phyloP scores from a whole-genome alignment of 257 asterid genomes.

The Linaria vulgaris region DNA sequence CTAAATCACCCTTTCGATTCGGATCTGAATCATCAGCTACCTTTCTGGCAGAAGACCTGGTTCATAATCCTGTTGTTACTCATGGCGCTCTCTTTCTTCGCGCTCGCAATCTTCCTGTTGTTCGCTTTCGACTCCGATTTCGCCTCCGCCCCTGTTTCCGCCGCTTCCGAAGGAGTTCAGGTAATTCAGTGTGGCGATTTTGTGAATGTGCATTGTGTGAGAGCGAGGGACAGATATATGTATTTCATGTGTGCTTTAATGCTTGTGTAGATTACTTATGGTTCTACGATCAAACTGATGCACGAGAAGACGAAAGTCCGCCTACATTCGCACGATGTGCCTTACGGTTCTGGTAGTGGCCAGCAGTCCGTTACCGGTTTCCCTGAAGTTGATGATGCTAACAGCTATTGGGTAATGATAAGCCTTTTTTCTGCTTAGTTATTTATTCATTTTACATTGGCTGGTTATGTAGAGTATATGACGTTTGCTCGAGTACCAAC shows the following conservation, averaged over 20 bases:
- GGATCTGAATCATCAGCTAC: slow-evolving; percentile 49
- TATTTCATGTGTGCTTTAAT: background rate
- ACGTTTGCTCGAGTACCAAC: background rate
- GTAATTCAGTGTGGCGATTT: slow-evolving; percentile 32
- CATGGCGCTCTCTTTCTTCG: slow-evolving; percentile 75
- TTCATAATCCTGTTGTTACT: slow-evolving; percentile 45
- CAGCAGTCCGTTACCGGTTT: slow-evolving; percentile 91
- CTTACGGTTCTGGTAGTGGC: slow-evolving; percentile 97
- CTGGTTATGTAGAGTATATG: background rate
- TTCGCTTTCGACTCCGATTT: slow-evolving; percentile 64
- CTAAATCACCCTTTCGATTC: slow-evolving; percentile 34
- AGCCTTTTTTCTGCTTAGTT: background rate
- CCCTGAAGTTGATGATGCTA: slow-evolving; percentile 76
- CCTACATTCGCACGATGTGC: slow-evolving; percentile 90
- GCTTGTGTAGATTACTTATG: slow-evolving; percentile 66
- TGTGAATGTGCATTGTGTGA: no score
- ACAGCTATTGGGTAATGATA: slow-evolving; percentile 84
- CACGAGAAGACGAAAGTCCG: slow-evolving; percentile 80
- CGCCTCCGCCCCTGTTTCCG: slow-evolving; percentile 58
- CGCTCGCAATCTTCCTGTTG: slow-evolving; percentile 58
- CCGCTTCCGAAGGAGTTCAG: slow-evolving; percentile 95
- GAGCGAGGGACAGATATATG: background rate
- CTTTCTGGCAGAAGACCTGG: slow-evolving; percentile 73
- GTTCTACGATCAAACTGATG: slow-evolving; percentile 81
- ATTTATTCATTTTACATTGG: background rate